Evolutionary conservation across 768 basidiomycete species (phyloP).

Genomic region (Collybia mongolica): DNA sequence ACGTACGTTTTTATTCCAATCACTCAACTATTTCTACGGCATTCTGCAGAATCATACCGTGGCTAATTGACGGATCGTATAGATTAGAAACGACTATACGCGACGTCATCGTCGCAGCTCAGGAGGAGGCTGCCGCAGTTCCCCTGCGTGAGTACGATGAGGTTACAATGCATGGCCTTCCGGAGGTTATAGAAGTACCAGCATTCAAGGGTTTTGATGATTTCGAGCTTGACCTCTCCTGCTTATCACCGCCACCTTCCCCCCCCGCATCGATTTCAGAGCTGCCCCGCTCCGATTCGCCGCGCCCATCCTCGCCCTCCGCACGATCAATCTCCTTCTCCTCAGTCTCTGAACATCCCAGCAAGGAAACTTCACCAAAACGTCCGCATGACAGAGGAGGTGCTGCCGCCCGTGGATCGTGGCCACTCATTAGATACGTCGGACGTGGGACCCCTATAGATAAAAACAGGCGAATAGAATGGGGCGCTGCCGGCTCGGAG

Average conservation of each 20-base stretch:
- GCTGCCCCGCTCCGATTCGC: slow-evolving; percentile 27
- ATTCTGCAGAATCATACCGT: not conserved
- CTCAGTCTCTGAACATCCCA: slow-evolving; percentile 27
- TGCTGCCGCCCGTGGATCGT: slow-evolving; percentile 36
- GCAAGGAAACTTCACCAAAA: slow-evolving; percentile 21
- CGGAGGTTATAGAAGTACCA: slow-evolving; percentile 19
- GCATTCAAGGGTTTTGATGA: slow-evolving; percentile 43
- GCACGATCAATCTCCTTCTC: slow-evolving; percentile 35
- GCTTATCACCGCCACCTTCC: slow-evolving; percentile 40
- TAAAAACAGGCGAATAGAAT: slow-evolving; percentile 39
- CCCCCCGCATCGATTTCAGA: slow-evolving; percentile 34
- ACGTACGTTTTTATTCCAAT: slow-evolving; percentile 13
- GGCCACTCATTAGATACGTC: slow-evolving; percentile 42
- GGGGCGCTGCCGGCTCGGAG: slow-evolving; percentile 36
- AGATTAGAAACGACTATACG: slow-evolving; percentile 16
- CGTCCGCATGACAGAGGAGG: slow-evolving; percentile 25
- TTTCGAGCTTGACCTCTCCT: slow-evolving; percentile 45
- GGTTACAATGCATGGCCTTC: slow-evolving; percentile 19
- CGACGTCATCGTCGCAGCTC: slow-evolving; percentile 21
- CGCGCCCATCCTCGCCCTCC: slow-evolving; percentile 30
- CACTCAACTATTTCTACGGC: slow-evolving; percentile 3
- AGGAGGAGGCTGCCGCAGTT: slow-evolving; percentile 16
- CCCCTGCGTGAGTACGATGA: slow-evolving; percentile 20
- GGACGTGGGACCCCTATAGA: slow-evolving; percentile 51
- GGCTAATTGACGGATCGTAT: no score